Percentiles rank a stretch among this genome's conserved stretches.
Conservation (phyloP, 208 protist species). For the Acanthamoeba lenticulata region DNA sequence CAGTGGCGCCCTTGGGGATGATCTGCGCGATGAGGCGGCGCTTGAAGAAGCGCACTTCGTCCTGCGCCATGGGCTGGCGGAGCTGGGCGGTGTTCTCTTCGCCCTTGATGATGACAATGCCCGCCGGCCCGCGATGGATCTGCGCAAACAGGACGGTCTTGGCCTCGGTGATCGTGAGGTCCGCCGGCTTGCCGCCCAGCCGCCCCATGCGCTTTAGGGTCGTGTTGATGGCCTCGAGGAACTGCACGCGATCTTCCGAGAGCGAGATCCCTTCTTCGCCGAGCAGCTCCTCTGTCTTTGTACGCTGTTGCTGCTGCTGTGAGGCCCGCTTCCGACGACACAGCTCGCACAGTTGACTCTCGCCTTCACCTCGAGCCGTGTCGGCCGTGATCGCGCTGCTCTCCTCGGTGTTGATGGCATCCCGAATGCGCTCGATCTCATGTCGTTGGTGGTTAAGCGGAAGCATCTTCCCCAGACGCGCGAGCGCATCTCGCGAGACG, state of each 20-base stretch:
- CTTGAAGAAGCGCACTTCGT: background rate
- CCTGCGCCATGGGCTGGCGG: background rate
- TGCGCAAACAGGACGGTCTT: background rate
- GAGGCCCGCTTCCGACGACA: background rate
- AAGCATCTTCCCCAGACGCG: background rate
- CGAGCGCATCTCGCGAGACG: background rate
- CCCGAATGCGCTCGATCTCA: background rate
- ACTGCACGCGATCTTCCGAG: background rate
- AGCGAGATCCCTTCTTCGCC: background rate
- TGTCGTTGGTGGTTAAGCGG: background rate
- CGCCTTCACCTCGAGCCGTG: background rate
- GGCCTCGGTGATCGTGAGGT: background rate
- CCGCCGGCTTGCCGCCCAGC: background rate
- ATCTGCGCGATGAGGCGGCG: background rate
- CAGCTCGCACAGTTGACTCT: background rate
- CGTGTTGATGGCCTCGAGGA: conserved; percentile 1
- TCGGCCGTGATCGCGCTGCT: background rate
- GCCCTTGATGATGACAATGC: background rate
- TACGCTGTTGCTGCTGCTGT: background rate
- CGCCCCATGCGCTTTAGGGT: background rate
- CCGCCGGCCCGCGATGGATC: background rate
- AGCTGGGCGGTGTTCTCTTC: background rate
- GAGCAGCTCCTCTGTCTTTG: background rate
- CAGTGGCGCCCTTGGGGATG: background rate
- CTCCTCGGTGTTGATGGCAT: background rate